Percentiles rank a stretch among this genome's conserved stretches.
These are phyloP conservation scores for Tulasnella sp. DNA, from an alignment of 768 basidiomycete genomes.

Conservation along the genomic window DNA sequence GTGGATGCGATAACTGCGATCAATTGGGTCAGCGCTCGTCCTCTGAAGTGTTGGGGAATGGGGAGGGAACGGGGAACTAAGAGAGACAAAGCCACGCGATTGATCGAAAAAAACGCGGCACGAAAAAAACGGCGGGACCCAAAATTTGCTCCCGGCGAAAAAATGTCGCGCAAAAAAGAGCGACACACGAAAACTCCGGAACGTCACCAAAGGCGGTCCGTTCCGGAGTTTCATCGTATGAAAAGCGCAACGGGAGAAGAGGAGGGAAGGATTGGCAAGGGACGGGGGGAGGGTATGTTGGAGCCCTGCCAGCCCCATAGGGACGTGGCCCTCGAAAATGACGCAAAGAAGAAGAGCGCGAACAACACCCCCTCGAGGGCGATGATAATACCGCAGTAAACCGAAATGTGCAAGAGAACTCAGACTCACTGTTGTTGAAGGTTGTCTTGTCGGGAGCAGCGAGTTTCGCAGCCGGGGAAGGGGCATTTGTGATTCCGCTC, in stretches of 20 bases:
- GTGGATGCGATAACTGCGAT: slow-evolving; percentile 65
- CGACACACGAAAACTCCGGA: too few species aligned
- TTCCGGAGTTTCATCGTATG: not conserved
- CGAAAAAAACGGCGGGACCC: too few species aligned
- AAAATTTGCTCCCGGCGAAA: not conserved
- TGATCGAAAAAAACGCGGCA: not conserved
- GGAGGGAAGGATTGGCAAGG: not conserved
- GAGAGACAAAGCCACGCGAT: not conserved
- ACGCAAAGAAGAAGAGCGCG: not conserved
- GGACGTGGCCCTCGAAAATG: not conserved
- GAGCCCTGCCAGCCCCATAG: not conserved
- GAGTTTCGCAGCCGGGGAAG: slow-evolving; percentile 89
- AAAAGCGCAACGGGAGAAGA: not conserved
- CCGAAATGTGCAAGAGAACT: not conserved
- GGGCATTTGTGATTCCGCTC: slow-evolving; percentile 90
- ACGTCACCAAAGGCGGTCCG: not conserved
- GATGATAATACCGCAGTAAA: not conserved
- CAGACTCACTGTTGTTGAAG: slow-evolving; percentile 53
- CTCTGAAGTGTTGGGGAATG: not conserved
- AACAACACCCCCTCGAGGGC: not conserved
- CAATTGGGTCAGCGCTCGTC: not conserved
- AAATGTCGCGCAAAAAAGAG: not conserved
- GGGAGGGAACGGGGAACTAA: not conserved
- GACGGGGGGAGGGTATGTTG: not conserved
- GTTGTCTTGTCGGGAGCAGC: slow-evolving; percentile 86